Evolutionary conservation across 129 eudicot species (phyloP).

Genomic region (Helianthus tuberosus): DNA sequence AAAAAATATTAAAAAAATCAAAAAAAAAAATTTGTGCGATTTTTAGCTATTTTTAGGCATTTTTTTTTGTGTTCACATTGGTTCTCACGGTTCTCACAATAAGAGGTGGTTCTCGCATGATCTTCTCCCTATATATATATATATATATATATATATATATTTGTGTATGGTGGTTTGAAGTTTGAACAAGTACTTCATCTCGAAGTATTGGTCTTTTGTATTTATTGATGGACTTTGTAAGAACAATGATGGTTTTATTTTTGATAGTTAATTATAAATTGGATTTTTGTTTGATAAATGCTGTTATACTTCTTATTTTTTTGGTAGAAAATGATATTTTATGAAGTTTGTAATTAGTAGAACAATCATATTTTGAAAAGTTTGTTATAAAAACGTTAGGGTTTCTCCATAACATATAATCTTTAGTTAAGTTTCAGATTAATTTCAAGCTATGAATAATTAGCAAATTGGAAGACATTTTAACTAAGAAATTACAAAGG

Average conservation of each 20-base stretch:
- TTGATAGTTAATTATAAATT: background rate
- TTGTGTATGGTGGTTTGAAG: background rate
- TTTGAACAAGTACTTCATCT: slow-evolving; percentile 56
- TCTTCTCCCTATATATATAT: too few relatives aligned
- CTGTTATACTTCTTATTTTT: background rate
- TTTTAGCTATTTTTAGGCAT: too few relatives aligned
- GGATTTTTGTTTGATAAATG: background rate
- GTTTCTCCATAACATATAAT: background rate
- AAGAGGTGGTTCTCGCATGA: too few relatives aligned
- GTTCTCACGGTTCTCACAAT: too few relatives aligned
- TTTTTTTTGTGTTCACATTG: too few relatives aligned
- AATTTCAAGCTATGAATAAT: background rate
- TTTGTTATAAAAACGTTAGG: too few relatives aligned
- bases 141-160: too few relatives aligned
- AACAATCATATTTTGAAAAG: background rate
- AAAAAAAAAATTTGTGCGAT: too few relatives aligned
- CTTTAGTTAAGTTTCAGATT: background rate
- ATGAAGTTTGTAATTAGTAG: background rate
- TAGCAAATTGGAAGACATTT: background rate
- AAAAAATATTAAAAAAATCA: too few relatives aligned
- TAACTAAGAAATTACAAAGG: background rate
- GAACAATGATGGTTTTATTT: background rate
- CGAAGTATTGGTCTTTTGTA: slow-evolving; percentile 44
- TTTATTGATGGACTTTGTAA: slow-evolving; percentile 9
- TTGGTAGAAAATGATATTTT: background rate